Conservation (phyloP, 2,329 filamentous ascomycete genomes). For the Cladophialophora immunda region DNA sequence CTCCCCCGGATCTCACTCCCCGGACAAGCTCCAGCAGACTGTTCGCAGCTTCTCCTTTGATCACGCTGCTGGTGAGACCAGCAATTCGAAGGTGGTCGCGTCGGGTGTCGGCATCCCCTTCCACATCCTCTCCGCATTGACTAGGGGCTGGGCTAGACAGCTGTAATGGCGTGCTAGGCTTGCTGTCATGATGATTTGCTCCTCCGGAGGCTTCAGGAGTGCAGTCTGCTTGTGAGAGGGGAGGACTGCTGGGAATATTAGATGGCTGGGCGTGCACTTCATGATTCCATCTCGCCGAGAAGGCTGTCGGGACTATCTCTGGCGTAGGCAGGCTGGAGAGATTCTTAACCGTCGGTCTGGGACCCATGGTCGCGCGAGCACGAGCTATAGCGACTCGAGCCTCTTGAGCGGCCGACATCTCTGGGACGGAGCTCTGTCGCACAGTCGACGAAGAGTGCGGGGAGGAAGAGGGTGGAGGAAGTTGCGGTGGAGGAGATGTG, state of each 20-base stretch:
- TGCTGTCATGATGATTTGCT: background rate
- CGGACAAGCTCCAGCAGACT: slow-evolving; percentile 39
- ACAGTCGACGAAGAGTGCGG: slow-evolving; percentile 33
- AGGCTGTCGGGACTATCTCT: slow-evolving; percentile 35
- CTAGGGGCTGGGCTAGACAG: slow-evolving; percentile 29
- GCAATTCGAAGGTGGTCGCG: slow-evolving; percentile 15
- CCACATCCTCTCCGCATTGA: background rate
- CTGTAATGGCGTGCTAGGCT: slow-evolving; percentile 33
- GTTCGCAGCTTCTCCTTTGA: slow-evolving; percentile 41
- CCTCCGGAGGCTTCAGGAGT: background rate
- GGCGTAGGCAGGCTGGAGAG: slow-evolving; percentile 35
- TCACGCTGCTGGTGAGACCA: slow-evolving; percentile 39
- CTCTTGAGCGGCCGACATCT: slow-evolving; percentile 25
- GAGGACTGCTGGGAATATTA: slow-evolving; percentile 34
- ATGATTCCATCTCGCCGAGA: slow-evolving; percentile 33
- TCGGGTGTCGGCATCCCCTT: slow-evolving; percentile 4
- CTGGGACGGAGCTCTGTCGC: slow-evolving; percentile 4
- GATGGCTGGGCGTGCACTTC: background rate
- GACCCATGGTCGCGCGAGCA: slow-evolving; percentile 35
- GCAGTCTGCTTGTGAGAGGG: slow-evolving; percentile 15
- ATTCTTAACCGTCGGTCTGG: slow-evolving; percentile 26
- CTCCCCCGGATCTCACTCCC: slow-evolving; percentile 27
- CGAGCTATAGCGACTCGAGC: slow-evolving; percentile 34
- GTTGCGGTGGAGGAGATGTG: slow-evolving; percentile 24
- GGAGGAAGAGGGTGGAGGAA: slow-evolving; percentile 26